Conservation (phyloP, 805 yeast genomes). For the Kodamaea kakaduensis region DNA sequence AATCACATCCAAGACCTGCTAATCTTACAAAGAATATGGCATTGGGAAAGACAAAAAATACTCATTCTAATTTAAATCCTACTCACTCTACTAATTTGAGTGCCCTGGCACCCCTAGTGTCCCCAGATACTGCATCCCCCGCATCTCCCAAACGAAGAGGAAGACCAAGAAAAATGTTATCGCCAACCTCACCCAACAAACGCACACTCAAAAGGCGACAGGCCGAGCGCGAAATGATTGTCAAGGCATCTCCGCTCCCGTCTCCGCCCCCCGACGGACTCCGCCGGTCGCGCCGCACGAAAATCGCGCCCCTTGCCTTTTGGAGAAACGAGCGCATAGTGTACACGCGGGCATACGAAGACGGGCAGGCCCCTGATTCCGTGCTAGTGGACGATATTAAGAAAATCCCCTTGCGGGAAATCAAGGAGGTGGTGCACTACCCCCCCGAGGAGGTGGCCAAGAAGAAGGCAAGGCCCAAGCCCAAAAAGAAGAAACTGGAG, state of each 20-base stretch:
- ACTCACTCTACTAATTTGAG: conserved; percentile 33
- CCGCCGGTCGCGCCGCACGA: conserved; percentile 63
- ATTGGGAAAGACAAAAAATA: no score
- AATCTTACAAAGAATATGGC: conserved; percentile 2
- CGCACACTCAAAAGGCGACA: conserved; percentile 13
- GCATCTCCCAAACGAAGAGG: conserved; percentile 12
- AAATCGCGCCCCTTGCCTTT: conserved; percentile 68
- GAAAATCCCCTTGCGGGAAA: conserved; percentile 49
- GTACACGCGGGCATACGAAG: conserved; percentile 39
- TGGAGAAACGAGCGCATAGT: conserved; percentile 82
- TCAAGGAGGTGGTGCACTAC: conserved; percentile 55
- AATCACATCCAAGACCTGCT: background rate
- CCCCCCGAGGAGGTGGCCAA: conserved; percentile 29
- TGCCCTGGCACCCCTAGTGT: conserved; percentile 9
- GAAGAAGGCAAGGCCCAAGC: conserved; percentile 18
- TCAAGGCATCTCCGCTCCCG: conserved; percentile 32
- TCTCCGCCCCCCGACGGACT: conserved; percentile 46
- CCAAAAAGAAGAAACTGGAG: conserved; percentile 11
- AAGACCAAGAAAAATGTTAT: conserved; percentile 11
- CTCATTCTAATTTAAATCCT: no score
- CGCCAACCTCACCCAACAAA: conserved; percentile 13
- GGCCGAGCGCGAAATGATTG: conserved; percentile 5
- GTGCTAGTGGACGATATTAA: conserved; percentile 30
- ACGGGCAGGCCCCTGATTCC: conserved; percentile 40
- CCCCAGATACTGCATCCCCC: conserved; percentile 12